Base-by-base conservation (phyloP, 2,329 filamentous ascomycete genomes). In the Tolypocladium ovalisporum region DNA sequence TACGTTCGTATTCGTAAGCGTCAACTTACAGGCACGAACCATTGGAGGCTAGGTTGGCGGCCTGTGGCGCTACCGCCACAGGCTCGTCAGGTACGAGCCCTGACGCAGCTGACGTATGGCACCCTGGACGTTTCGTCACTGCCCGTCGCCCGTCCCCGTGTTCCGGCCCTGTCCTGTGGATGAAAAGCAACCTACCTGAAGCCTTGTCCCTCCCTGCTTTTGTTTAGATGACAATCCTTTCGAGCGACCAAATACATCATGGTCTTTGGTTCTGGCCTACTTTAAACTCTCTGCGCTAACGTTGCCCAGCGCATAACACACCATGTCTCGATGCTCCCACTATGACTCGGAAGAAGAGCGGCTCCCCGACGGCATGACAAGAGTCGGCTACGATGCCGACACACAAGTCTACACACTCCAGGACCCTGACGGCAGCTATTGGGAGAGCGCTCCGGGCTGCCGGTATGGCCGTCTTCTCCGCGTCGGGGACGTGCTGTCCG, bases 321-420 rank as follows among this genome's bases (percentile, higher is more conserved):
- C 2, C 29, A 52, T 52, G 47, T 22, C 47, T 6, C 74, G 73
- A 59, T 75, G 68, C 62, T 72, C 74, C 24, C 69, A 67, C 56
- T 73, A 74, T 64, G 75, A 78, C 56, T 69, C 71, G 6, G 80
- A 83, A 61, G 73, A 76, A 27, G 72, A 78, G 57, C 78, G 80
- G 49, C 75, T 84, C 19, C 80, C 81, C 3, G 71, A 77, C 44
- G 80, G 80, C 67, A 80, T 83, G 75, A 66, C 70, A 47, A 75
- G 80, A 57, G 71, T 80, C 34, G 79, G 79, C 61, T 83, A 84
- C 70, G 80, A 83, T 60, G 78, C 79, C 56, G 79, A 82, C 66
- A 76, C 72, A 1, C 74, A 80, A 62, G 68, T 72, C 55, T 82
- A 82, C 68, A 80, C 76, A 24, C 83, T 77, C 67, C 73, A 72